Percentiles rank a stretch among this genome's conserved stretches.
These are phyloP conservation scores for Lophiotrema nucula DNA, from an alignment of 495 filamentous ascomycete genomes.

Conservation along the genomic window DNA sequence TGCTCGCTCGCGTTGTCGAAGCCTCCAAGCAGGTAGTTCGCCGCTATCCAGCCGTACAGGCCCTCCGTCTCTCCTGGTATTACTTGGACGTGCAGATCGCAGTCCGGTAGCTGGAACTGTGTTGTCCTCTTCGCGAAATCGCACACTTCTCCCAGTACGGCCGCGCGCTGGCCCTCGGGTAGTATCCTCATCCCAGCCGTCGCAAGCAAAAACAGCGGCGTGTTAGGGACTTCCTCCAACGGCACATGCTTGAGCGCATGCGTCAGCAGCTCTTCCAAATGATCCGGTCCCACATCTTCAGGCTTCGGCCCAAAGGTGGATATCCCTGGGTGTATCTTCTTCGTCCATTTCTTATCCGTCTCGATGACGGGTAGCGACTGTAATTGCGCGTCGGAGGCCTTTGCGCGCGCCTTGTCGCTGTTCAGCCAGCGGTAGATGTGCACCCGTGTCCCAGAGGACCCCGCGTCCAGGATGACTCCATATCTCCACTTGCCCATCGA, in stretches of 20 bases:
- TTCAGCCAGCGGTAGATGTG: slow-evolving; percentile 93
- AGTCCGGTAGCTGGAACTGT: slow-evolving; percentile 85
- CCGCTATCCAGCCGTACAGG: slow-evolving; percentile 96
- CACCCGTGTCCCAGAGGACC: slow-evolving; percentile 81
- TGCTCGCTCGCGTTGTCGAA: slow-evolving; percentile 79
- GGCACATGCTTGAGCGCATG: slow-evolving; percentile 86
- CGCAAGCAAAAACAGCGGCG: slow-evolving; percentile 90
- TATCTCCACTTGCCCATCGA: slow-evolving; percentile 54
- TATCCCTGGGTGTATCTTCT: slow-evolving; percentile 88
- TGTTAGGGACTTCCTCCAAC: slow-evolving; percentile 69
- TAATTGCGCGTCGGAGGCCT: slow-evolving; percentile 59
- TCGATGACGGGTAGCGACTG: slow-evolving; percentile 72
- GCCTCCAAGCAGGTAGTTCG: slow-evolving; percentile 95
- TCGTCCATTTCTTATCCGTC: slow-evolving; percentile 84
- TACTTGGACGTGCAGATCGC: slow-evolving; percentile 85
- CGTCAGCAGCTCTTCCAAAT: slow-evolving; percentile 74
- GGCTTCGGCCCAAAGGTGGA: slow-evolving; percentile 83
- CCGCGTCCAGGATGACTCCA: slow-evolving; percentile 68
- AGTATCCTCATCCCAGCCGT: slow-evolving; percentile 96
- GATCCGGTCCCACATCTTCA: slow-evolving; percentile 72
- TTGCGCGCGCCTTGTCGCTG: slow-evolving; percentile 61
- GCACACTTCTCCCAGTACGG: slow-evolving; percentile 76
- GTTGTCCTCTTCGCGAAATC: slow-evolving; percentile 76
- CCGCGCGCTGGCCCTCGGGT: slow-evolving; percentile 65
- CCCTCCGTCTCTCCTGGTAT: slow-evolving; percentile 97